Conservation (phyloP, 2,329 filamentous ascomycete species). For the Fusarium ambrosium region DNA sequence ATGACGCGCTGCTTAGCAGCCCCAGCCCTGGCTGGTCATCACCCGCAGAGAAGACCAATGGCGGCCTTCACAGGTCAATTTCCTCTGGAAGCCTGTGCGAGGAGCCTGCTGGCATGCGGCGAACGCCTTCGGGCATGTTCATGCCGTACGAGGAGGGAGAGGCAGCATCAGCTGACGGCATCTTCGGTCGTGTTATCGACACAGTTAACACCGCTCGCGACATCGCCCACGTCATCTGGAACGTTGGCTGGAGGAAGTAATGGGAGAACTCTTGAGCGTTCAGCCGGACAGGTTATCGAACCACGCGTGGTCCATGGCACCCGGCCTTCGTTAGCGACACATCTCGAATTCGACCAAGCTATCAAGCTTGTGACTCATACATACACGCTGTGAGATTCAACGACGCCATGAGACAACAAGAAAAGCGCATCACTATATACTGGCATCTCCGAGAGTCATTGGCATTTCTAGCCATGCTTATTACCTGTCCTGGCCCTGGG, state of each 20-base stretch:
- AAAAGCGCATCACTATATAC: constrained; percentile 35
- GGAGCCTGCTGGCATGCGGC: constrained; percentile 74
- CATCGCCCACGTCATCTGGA: constrained; percentile 80
- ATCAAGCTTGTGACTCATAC: constrained; percentile 34
- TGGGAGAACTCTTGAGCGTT: constrained; percentile 16
- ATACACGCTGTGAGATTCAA: constrained; percentile 28
- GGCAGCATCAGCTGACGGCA: constrained; percentile 68
- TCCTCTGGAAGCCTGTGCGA: constrained; percentile 64
- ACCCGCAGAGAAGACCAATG: constrained; percentile 38
- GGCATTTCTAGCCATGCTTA: constrained; percentile 22
- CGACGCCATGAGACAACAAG: constrained; percentile 36
- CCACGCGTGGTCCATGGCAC: constrained; percentile 19
- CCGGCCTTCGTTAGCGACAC: constrained; percentile 29
- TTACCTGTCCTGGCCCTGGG: constrained; percentile 13
- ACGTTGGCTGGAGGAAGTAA: constrained; percentile 74
- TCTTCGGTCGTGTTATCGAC: constrained; percentile 85
- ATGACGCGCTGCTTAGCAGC: constrained; percentile 48
- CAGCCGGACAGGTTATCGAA: not conserved
- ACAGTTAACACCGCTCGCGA: constrained; percentile 81
- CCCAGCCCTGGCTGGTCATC: constrained; percentile 52
- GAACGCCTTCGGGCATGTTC: constrained; percentile 90
- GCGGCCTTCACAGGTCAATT: constrained; percentile 61
- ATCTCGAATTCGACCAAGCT: constrained; percentile 36
- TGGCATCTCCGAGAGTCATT: constrained; percentile 27
- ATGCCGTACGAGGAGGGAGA: constrained; percentile 88